Conservation (phyloP, 192 early-diverging fungal genomes). For the Umbelopsis ramanniana region DNA sequence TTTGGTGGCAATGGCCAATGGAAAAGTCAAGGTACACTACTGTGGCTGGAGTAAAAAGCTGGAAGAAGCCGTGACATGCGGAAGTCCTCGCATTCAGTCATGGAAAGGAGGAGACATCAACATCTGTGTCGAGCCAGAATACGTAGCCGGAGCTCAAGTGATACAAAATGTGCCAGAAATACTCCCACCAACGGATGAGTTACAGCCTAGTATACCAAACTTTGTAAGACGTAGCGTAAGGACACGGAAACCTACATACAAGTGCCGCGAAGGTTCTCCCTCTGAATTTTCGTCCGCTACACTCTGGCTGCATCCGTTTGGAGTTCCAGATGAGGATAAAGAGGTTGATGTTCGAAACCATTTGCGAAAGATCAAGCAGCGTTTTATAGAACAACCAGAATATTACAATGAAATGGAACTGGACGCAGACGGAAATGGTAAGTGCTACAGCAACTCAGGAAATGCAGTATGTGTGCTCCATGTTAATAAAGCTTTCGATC, state of each 20-base stretch:
- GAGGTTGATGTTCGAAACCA: background rate
- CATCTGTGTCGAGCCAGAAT: conserved; percentile 33
- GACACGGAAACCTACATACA: conserved; percentile 1
- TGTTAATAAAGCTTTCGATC: background rate
- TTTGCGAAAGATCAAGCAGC: background rate
- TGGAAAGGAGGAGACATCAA: conserved; percentile 43
- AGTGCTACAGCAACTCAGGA: background rate
- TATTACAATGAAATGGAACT: background rate
- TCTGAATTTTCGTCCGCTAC: conserved; percentile 1
- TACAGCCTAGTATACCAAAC: conserved; percentile 7
- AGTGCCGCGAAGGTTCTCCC: conserved; percentile 13
- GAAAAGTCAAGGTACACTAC: conserved; percentile 42
- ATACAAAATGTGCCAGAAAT: background rate
- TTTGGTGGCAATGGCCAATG: conserved; percentile 39
- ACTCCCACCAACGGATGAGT: background rate
- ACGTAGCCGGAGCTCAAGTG: conserved; percentile 8
- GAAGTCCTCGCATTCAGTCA: conserved; percentile 37
- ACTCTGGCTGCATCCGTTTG: conserved; percentile 1
- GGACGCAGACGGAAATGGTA: background rate
- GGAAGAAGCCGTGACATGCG: conserved; percentile 40
- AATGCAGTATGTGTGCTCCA: background rate
- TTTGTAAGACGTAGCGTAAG: conserved; percentile 12
- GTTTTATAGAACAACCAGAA: background rate
- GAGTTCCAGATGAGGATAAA: conserved; percentile 1
- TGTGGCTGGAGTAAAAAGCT: conserved; percentile 38